Base-by-base conservation (phyloP, 306 rosid genomes). In the Gastrolobium villosum region DNA sequence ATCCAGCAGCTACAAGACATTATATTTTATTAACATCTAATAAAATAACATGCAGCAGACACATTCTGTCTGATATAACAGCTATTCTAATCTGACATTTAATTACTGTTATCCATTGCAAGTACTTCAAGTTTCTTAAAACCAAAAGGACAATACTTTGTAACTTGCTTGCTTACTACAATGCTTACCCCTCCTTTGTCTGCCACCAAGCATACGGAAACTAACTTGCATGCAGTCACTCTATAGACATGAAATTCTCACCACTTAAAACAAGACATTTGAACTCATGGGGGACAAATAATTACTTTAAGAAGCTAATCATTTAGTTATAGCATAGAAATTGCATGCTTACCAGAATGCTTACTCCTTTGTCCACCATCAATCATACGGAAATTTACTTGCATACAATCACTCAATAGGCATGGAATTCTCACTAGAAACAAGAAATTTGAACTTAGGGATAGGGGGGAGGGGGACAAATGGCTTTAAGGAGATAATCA, bases 1-100 rank as follows among this genome's bases (percentile, higher is more conserved):
- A 75, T 95, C 99, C 20, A 95, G 11, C 64, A 95, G 85, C 99
- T 95, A 87, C 37, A 59, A 78, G 74, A 71, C 66, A 74, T 37
- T 63, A 14, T 30, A 80, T 67, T 69, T 79, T 30, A 45, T 43
- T 59, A 79, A 7, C 7, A 54, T 15, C 11, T 57, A 49, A 65
- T 62, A 66, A 74, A 11, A 54, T 52, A 37, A 30, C 67, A 70
- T 31, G 64, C 11, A 20, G 31, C 14, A 39, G 73, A 75, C 4
- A 44, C 40, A 60, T 11, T 52, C 44, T 20, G 36, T 40, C 31
- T 41, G 52, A 57, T 56, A 66, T 6, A 59, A 57, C 32, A 65
- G 11, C n/a, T 55, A 83, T 44, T 72, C 37, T 28, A n/a, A 79
- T 26, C 74, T 35, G 65, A 61, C 54, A 48, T 37, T 46, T 70